Evolutionary conservation across 306 rosid genomes (phyloP).

Genomic region (Sphenostylis stenocarpa): DNA sequence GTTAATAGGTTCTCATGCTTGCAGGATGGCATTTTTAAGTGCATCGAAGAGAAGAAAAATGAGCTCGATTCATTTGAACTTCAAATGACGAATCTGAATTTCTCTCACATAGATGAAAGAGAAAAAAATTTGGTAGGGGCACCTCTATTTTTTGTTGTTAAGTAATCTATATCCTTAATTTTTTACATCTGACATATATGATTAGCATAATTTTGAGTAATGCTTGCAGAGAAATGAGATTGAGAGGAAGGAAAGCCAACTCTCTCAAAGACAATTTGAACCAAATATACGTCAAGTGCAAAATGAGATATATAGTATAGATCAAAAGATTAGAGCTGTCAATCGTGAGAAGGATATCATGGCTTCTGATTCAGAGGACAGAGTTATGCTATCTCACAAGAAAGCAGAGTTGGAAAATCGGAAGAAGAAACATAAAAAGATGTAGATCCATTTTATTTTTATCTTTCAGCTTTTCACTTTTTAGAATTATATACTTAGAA

Average conservation of each 20-base stretch:
- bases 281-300: conserved; percentile 59
- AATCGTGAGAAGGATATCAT: conserved; percentile 61
- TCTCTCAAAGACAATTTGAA: conserved; percentile 75
- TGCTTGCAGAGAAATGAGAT: conserved; percentile 61
- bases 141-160: conserved; percentile 33
- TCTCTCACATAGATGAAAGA: conserved; percentile 73
- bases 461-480: conserved; percentile 4
- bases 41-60: conserved; percentile 66
- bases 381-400: conserved; percentile 63
- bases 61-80: conserved; percentile 64
- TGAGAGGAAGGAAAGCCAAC: conserved; percentile 72
- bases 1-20: conserved; percentile 34
- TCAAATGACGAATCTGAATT: conserved; percentile 50
- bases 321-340: conserved; percentile 64
- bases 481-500: conserved; percentile 27
- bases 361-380: conserved; percentile 72
- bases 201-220: conserved; percentile 19
- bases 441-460: conserved; percentile 47
- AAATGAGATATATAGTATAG: conserved; percentile 55
- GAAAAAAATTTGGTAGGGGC: conserved; percentile 75
- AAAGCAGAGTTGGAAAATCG: conserved; percentile 61
- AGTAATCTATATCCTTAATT: conserved; percentile 22
- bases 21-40: conserved; percentile 68
- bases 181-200: not conserved
- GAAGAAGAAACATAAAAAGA: conserved; percentile 70